A percentile compares a stretch with the other conserved stretches of the same genome.
phyloP scores from a whole-genome alignment of 1,284 basidiomycete genomes.

The Kwoniella shivajii region DNA sequence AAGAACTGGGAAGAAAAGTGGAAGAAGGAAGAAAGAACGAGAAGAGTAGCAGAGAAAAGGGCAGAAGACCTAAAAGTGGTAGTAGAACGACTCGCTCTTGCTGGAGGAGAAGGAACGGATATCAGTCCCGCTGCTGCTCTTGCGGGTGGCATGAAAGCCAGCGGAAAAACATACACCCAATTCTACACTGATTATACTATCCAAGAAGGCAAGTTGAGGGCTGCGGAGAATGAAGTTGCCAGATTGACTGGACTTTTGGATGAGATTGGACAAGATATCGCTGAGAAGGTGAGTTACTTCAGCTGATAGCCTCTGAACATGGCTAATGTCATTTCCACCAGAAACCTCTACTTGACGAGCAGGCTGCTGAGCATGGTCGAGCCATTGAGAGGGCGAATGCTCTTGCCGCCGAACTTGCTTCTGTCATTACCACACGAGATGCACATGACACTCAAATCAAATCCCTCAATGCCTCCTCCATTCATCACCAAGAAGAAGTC shows the following conservation, averaged over 20 bases:
- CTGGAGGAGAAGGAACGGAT: constrained; percentile 38
- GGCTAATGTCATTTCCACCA: constrained; percentile 46
- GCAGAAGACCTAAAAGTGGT: constrained; percentile 52
- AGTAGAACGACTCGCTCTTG: constrained; percentile 48
- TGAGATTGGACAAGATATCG: constrained; percentile 66
- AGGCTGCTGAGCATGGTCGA: constrained; percentile 80
- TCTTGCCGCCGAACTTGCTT: constrained; percentile 74
- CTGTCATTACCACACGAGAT: constrained; percentile 68
- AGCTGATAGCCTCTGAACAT: background rate
- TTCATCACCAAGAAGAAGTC: constrained; percentile 68
- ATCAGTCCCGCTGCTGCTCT: constrained; percentile 82
- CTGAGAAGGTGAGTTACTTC: constrained; percentile 70
- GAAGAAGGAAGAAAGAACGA: constrained; percentile 50
- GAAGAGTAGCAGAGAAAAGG: constrained; percentile 54
- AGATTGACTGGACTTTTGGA: constrained; percentile 71
- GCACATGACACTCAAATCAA: constrained; percentile 34
- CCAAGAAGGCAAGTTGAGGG: constrained; percentile 77
- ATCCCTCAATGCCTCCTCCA: constrained; percentile 64
- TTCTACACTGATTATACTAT: constrained; percentile 80
- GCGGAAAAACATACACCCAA: constrained; percentile 62
- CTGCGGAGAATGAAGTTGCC: constrained; percentile 75
- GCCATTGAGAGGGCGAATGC: constrained; percentile 74
- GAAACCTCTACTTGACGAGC: constrained; percentile 84
- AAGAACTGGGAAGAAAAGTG: constrained; percentile 52
- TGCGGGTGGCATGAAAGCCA: constrained; percentile 66